Evolutionary conservation across 805 yeast genomes (phyloP), one percentile per base, ranked within the genome.

Genomic region (Yarrowia alimentaria): DNA sequence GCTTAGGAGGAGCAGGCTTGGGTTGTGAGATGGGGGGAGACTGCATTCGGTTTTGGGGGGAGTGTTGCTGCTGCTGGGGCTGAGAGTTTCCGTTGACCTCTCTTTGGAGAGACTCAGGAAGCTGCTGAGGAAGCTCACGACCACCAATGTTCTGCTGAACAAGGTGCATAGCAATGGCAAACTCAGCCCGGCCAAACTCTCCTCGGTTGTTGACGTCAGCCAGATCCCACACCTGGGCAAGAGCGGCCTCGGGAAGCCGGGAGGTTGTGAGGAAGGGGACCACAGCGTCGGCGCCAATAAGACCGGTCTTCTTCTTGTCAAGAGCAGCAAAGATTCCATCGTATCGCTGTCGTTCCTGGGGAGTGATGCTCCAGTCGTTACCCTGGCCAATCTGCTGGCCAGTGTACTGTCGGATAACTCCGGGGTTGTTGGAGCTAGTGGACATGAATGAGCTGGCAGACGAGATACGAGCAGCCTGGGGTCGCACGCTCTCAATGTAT

Each of bases 181-280:
- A 93, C 65, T 93, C 99, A 57, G 79, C 73, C 60, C 77, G 79
- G 42, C 86, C 75, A 62, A 93, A 88, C 32, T 76, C 76, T 19
- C 96, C 97, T 34, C 85, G 79, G 65, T 88, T 88, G 58, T 86
- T 84, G 55, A 88, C 76, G 64, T 93, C 97, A 8, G 98, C 80
- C 58, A 93, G 73, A 67, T 93, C 99, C 99, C 99, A 93, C 33
- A 91, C 81, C 20, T 79, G 69, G 1, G 98, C 99, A 56, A 93
- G 75, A 16, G 79, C 81, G 47, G 86, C 90, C 61, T 90, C 96
- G 47, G 81, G 76, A 54, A 93, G 76, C 55, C 86, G 85, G 3
- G 98, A 91, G 8, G 93, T 84, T 74, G 87, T 81, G 59, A 93
- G 78, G 64, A 90, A 88, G 6, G 84, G 82, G 6, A 95, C 99